Conservation (phyloP, 2,329 filamentous ascomycete genomes). For the Ustulina deusta region DNA sequence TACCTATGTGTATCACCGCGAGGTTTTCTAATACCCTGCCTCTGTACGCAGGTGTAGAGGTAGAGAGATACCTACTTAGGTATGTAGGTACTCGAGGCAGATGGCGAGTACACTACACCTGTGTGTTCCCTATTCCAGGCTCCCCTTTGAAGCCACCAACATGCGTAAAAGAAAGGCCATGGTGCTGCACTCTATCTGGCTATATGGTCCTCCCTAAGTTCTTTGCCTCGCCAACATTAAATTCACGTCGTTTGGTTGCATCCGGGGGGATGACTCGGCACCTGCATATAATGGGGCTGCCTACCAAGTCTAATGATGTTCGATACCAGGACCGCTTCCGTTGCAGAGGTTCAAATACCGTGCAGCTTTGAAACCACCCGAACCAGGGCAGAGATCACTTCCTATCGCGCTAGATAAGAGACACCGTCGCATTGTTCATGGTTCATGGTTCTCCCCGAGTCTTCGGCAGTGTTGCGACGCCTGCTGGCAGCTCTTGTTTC, state of each 20-base stretch:
- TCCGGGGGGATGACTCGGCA: no score
- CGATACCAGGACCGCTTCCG: constrained; percentile 23
- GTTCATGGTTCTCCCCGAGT: constrained; percentile 23
- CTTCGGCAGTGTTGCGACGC: background rate
- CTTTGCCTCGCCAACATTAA: no score
- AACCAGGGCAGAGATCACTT: background rate
- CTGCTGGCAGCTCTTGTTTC: constrained; percentile 3
- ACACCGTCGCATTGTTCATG: constrained; percentile 15
- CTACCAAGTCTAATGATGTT: constrained; percentile 9
- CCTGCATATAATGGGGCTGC: no score
- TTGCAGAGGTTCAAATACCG: constrained; percentile 9
- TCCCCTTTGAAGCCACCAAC: background rate
- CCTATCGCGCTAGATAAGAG: background rate
- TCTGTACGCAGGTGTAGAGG: background rate
- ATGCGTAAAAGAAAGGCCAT: background rate
- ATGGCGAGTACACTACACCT: background rate
- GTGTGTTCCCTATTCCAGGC: background rate
- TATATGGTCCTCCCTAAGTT: no score
- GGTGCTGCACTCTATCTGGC: no score
- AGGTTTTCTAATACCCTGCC: background rate
- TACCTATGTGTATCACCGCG: background rate
- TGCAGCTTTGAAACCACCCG: constrained; percentile 23
- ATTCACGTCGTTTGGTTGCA: no score
- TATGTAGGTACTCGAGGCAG: background rate
- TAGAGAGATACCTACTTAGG: no score